Evolutionary conservation across 1,139 yeast genomes (phyloP), one percentile per base, ranked within the genome.

Genomic region (Nadsonia commutata): DNA sequence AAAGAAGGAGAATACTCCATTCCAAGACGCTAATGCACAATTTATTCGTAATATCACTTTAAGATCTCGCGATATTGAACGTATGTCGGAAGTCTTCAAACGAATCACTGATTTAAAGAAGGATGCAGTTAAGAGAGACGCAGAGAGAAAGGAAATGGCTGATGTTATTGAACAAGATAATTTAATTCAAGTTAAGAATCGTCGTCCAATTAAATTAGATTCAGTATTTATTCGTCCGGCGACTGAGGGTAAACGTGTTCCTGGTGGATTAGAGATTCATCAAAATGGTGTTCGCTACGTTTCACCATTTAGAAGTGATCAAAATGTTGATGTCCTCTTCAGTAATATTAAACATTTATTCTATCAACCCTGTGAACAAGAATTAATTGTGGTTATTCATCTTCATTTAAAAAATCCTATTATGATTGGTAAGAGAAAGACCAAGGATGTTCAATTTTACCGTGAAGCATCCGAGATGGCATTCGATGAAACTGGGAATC

Each of bases 381-480:
- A 90, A 63, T 68, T 93, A 59, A 79, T 88, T 60, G 97, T 90
- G 41, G 68, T 90, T 37, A 84, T 90, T 51, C 99, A 90, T 63
- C 80, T 90, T 58, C 95, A 88, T 63, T 72, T 90, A 61, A 86
- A 85, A 62, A 80, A 78, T 43, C 98, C 98, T 18, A 80, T 93
- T 47, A 80, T 90, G 78, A 82, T 90, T 59, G 98, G 97, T 51
- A 90, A 93, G 67, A 81, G 84, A 66, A 90, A 93, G 66, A 86
- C 96, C 0, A 81, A 80, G 63, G 98, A 90, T 58, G 84, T 90
- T 38, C 98, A 93, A 65, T 86, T 90, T 59, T 90, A 88, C 66
- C 74, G 97, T 52, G 99, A 90, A 63, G 97, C 97, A 13, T 78
- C 94, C 42, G 99, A 90, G 60, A 82, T 88, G 72, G 81, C 95